Conservation (phyloP, 345 rosid genomes). For the Xanthoceras sorbifolium region DNA sequence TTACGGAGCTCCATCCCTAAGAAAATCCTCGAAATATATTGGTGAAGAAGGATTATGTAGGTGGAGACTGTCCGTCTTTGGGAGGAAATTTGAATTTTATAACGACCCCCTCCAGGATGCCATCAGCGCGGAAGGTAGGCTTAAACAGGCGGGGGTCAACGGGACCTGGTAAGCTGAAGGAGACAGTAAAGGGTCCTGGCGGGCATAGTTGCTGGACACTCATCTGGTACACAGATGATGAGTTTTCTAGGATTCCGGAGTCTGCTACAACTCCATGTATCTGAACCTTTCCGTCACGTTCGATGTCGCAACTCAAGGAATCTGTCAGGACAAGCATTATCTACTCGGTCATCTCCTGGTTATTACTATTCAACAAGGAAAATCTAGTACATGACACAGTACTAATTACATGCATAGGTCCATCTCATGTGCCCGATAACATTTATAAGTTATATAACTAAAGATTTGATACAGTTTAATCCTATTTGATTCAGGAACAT, state of each 20-base stretch:
- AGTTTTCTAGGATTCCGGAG: slow-evolving; percentile 32
- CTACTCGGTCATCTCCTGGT: background rate
- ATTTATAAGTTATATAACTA: background rate
- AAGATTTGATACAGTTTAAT: slow-evolving; percentile 1
- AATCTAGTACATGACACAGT: too few relatives aligned
- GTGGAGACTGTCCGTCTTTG: too few relatives aligned
- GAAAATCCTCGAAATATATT: background rate
- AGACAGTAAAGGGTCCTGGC: slow-evolving; percentile 44
- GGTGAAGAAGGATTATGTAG: too few relatives aligned
- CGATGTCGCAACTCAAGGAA: slow-evolving; percentile 52
- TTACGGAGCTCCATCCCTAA: background rate
- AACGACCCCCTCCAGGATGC: slow-evolving; percentile 49
- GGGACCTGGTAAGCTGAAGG: slow-evolving; percentile 54
- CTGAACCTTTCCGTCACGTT: slow-evolving; percentile 56
- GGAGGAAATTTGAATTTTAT: slow-evolving; percentile 26
- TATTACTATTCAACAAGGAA: background rate
- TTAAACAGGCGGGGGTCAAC: slow-evolving; percentile 49
- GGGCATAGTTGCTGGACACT: slow-evolving; percentile 44
- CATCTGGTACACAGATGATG: slow-evolving; percentile 24
- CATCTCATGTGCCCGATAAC: background rate
- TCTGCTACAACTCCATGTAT: slow-evolving; percentile 52
- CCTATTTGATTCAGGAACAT: background rate
- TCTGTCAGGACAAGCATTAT: slow-evolving; percentile 38
- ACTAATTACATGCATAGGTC: background rate
- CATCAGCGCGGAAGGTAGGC: slow-evolving; percentile 42